Evolutionary conservation across 2,329 filamentous ascomycete species (phyloP), one percentile per base, ranked within the genome.

Genomic region (Pestalotiopsis sp.): DNA sequence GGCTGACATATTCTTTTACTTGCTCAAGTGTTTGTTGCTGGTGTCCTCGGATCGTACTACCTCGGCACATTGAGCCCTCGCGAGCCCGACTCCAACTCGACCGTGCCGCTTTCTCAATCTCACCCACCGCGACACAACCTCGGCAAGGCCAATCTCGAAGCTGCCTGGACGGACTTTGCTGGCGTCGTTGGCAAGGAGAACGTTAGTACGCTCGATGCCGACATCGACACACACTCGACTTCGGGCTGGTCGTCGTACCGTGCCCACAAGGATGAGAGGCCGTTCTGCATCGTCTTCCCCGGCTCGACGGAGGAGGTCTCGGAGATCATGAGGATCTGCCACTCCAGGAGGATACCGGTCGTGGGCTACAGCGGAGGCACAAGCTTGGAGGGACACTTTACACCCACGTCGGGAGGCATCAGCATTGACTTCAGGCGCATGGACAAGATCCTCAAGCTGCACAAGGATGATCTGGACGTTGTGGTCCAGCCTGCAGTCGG

Each of bases 331-430:
- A 93, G 92, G 78, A 80, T 94, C 60, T 95, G 92, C 78, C 90
- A 94, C 73, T 80, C 83, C 73, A 83, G 92, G 52, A 82, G 86
- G 66, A 92, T 95, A 72, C 91, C 92, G 0, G 91, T 94, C 5
- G 93, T 91, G 2, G 89, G 89, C 1, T 94, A 93, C 77, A 92
- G 89, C 38, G 93, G 92, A 12, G 93, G 92, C 38, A 94, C 93
- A 2, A 93, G 91, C 74, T 80, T 95, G 38, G 93, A 95, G 78
- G 93, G 93, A 0, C 92, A 95, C 76, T 94, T 92, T 78, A 89
- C 92, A 1, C 86, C 92, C 1, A 94, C 92, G 2, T 82, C 88
- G 71, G 91, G 91, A 12, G 93, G 93, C 1, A 89, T 95, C 27
- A 93, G 91, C 77, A 86, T 95, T 67, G 92, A 95, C 77, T 93